A percentile compares a stretch with the other conserved stretches of the same genome.
These are phyloP conservation scores for Apophysomyces trapeziformis DNA, from an alignment of 371 early-diverging fungal species.

Conservation along the genomic window DNA sequence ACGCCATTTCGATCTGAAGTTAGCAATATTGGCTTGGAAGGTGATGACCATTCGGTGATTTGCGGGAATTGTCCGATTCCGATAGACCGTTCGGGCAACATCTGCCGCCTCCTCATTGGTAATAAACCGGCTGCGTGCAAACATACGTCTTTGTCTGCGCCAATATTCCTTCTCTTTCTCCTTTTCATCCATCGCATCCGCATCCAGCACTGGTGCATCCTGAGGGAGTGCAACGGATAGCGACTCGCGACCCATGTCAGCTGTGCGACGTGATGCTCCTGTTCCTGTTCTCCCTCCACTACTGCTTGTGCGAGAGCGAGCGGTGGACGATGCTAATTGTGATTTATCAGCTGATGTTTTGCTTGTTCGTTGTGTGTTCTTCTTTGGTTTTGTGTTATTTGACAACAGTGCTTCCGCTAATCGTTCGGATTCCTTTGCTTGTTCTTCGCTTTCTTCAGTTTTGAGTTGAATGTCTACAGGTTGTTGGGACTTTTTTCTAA, in stretches of 20 bases:
- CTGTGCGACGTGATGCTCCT: not conserved
- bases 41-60: conserved; percentile 21
- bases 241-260: conserved; percentile 18
- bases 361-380: not conserved
- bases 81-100: conserved; percentile 33
- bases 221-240: conserved; percentile 18
- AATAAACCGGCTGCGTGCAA: conserved; percentile 42
- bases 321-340: not conserved
- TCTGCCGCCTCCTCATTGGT: conserved; percentile 36
- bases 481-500: not conserved
- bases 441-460: not conserved
- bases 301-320: not conserved
- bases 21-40: conserved; percentile 25
- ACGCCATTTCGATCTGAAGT: conserved; percentile 30
- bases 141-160: conserved; percentile 43
- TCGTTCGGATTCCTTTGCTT: not conserved
- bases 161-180: conserved; percentile 39
- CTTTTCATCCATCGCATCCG: conserved; percentile 19
- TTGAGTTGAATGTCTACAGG: not conserved
- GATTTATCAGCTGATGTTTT: conserved; percentile 4
- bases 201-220: conserved; percentile 23
- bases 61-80: not conserved
- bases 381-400: not conserved
- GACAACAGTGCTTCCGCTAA: not conserved
- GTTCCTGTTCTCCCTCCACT: not conserved